Conservation (phyloP, 495 filamentous ascomycete species). For the Xeromyces bisporus region DNA sequence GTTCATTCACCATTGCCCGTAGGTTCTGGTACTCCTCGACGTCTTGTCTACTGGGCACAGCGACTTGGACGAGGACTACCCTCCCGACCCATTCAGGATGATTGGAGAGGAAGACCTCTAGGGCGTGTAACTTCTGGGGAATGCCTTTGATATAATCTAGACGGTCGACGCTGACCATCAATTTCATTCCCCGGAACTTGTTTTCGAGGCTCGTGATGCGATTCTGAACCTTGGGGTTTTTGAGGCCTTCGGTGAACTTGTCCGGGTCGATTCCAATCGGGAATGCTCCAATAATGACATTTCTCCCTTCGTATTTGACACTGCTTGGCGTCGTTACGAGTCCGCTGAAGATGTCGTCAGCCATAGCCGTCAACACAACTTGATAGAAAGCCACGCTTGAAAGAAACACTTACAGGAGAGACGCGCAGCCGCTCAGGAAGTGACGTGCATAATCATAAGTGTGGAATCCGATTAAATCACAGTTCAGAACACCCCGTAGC, state of each 20-base stretch:
- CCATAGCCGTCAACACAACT: no score
- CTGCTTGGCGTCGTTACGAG: slow-evolving; percentile 61
- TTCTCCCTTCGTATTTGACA: slow-evolving; percentile 54
- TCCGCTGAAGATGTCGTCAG: slow-evolving; percentile 22
- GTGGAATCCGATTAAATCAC: slow-evolving; percentile 76
- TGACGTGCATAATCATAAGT: slow-evolving; percentile 82
- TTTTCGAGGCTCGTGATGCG: slow-evolving; percentile 57
- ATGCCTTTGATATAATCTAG: slow-evolving; percentile 88
- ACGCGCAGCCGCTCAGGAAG: slow-evolving; percentile 66
- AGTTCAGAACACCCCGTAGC: slow-evolving; percentile 56
- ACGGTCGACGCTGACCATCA: slow-evolving; percentile 81
- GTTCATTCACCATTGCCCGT: slow-evolving; percentile 68
- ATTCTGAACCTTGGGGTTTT: slow-evolving; percentile 54
- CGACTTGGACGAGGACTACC: slow-evolving; percentile 78
- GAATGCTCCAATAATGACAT: slow-evolving; percentile 64
- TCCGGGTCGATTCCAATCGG: slow-evolving; percentile 82
- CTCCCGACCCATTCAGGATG: slow-evolving; percentile 84
- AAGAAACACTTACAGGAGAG: slow-evolving; percentile 45
- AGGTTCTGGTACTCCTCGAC: slow-evolving; percentile 87
- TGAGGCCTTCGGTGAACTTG: slow-evolving; percentile 61
- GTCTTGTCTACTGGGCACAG: slow-evolving; percentile 68
- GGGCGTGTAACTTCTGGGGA: slow-evolving; percentile 73
- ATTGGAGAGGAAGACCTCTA: slow-evolving; percentile 75
- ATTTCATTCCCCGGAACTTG: slow-evolving; percentile 72
- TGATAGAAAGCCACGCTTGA: background rate